Evolutionary conservation across 495 filamentous ascomycete genomes (phyloP).

Genomic region (Aspergillus saccharolyticus): DNA sequence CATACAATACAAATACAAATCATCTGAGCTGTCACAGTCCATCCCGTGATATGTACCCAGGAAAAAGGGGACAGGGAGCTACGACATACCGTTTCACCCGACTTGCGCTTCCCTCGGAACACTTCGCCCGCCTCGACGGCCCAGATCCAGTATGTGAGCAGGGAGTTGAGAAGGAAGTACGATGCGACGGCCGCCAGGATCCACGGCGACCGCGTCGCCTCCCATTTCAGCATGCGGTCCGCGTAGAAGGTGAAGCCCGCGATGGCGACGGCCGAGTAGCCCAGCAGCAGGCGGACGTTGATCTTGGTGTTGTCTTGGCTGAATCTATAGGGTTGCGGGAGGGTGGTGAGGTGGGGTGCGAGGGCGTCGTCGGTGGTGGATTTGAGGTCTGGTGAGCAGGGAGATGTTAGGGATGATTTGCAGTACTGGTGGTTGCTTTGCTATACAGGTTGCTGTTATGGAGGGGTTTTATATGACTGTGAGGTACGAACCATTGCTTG

Average conservation of each 20-base stretch:
- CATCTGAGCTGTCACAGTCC: too few relatives aligned
- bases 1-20: too few relatives aligned
- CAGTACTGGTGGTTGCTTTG: too few relatives aligned
- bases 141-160: conserved; percentile 83
- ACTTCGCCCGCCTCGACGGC: conserved; percentile 74
- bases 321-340: conserved; percentile 60
- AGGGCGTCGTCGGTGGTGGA: conserved; percentile 94
- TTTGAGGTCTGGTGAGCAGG: conserved; percentile 70
- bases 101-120: conserved; percentile 62
- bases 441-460: too few relatives aligned
- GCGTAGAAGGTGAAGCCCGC: conserved; percentile 79
- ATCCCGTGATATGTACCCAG: conserved; percentile 6
- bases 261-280: conserved; percentile 76
- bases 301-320: conserved; percentile 70
- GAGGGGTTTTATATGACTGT: too few relatives aligned
- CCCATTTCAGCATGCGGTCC: conserved; percentile 89
- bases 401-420: too few relatives aligned
- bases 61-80: too few relatives aligned
- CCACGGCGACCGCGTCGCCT: conserved; percentile 69
- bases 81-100: conserved; percentile 51
- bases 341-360: conserved; percentile 80
- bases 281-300: conserved; percentile 76
- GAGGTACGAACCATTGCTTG: conserved; percentile 44
- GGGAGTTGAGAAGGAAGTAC: conserved; percentile 76
- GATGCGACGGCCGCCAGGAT: conserved; percentile 63